Percentiles rank a stretch among this genome's conserved stretches.
phyloP scores from a whole-genome alignment of 257 asterid genomes.

The Rehmannia glutinosa region DNA sequence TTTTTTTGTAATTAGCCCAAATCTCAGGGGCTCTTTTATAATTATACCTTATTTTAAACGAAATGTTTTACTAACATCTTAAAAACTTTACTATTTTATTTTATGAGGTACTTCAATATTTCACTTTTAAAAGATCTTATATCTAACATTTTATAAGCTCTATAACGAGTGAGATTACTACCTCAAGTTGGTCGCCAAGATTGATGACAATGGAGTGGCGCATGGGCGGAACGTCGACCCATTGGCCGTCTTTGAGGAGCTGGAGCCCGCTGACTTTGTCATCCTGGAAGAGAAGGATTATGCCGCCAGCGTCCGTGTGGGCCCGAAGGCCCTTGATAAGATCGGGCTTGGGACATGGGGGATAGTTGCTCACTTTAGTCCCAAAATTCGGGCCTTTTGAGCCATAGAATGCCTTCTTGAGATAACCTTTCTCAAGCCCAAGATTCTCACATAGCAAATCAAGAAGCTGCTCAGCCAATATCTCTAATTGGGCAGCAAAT shows the following conservation, averaged over 20 bases:
- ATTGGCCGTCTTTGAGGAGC: slow-evolving; percentile 56
- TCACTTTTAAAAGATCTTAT: too few species aligned
- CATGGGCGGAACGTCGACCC: slow-evolving; percentile 69
- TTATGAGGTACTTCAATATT: too few species aligned
- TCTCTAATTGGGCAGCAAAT: slow-evolving; percentile 40
- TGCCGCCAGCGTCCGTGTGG: slow-evolving; percentile 70
- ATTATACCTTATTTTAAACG: too few species aligned
- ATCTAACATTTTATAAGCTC: too few species aligned
- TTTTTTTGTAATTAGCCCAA: too few species aligned
- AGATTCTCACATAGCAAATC: slow-evolving; percentile 58
- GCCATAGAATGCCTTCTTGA: slow-evolving; percentile 46
- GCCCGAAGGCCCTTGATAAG: slow-evolving; percentile 62
- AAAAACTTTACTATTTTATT: too few species aligned
- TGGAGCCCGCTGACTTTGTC: slow-evolving; percentile 68
- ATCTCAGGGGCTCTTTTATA: too few species aligned
- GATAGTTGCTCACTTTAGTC: slow-evolving; percentile 59
- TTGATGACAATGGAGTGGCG: slow-evolving; percentile 62
- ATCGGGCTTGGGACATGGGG: slow-evolving; percentile 62
- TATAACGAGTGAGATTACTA: too few species aligned
- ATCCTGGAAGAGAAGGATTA: slow-evolving; percentile 60
- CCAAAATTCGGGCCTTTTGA: slow-evolving; percentile 56
- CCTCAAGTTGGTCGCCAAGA: slow-evolving; percentile 68
- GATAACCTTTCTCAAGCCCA: slow-evolving; percentile 52
- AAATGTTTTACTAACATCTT: too few species aligned
- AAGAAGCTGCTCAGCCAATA: slow-evolving; percentile 45